Evolutionary conservation across 352 stramenopile genomes (phyloP), one percentile per base, ranked within the genome.

Genomic region (Phytophthora cryptogea): DNA sequence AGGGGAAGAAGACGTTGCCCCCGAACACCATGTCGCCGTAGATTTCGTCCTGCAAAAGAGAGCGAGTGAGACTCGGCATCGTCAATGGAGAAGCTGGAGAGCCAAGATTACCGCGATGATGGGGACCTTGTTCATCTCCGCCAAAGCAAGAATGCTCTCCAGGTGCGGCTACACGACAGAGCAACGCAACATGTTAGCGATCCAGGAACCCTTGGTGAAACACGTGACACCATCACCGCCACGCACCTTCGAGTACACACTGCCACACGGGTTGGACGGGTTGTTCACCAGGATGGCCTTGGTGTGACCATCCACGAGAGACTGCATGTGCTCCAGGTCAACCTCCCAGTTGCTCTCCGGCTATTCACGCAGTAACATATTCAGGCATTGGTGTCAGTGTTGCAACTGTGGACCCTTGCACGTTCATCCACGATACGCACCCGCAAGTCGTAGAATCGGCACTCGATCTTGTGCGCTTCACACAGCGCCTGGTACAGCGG

Each of bases 211-310:
- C 31, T 16, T 13, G 37, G 17, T 9, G 1, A 31, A 2, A 33
- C 13, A 55, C 35, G 36, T 32, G 16, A 20, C 3, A 53, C 48
- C 17, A 28, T 13, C 26, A 17, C 35, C 5, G 17, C 32, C 53
- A 41, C 11, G 2, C 28, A 83, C 69, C 75, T 97, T 88, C 6
- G 87, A 95, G 66, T 96, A 98, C 26, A 98, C 94, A 35, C 86
- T 96, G 17, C 96, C 96, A 37, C 95, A 98, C 6, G 96, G 92
- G 75, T 98, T 99, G 14, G 70, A 92, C 71, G 61, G 96, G 77
- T 99, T 99, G 71, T 98, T 98, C 17, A 99, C 68, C 8, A 99
- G 54, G 44, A 99, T 98, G 9, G 89, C 78, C 54, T 86, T 90
- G n/a, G 88, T 97, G 45, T 86, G 86, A 20, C 79, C 74, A 50